phyloP scores from a whole-genome alignment of 768 basidiomycete genomes.

The Pulveroboletus sp. region DNA sequence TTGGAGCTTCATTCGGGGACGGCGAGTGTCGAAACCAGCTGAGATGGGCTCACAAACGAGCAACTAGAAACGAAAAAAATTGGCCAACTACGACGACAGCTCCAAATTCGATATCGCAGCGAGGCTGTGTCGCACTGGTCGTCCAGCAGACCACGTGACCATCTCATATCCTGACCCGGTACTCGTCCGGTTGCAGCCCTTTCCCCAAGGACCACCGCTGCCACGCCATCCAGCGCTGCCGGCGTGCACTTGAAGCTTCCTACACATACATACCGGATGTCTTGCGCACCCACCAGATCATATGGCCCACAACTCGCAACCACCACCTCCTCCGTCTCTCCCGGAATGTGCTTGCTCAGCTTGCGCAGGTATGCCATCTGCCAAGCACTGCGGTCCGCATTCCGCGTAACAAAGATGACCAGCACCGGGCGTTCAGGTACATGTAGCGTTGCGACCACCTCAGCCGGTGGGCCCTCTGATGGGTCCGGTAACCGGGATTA shows the following conservation, averaged over 20 bases:
- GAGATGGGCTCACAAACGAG: background rate
- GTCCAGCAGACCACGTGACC: slow-evolving; percentile 16
- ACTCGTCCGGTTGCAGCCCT: slow-evolving; percentile 2
- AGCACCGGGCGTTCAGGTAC: background rate
- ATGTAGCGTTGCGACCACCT: slow-evolving; percentile 5
- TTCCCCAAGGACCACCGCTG: slow-evolving; percentile 41
- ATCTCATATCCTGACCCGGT: slow-evolving; percentile 9
- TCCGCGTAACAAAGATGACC: background rate
- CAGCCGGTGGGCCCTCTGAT: slow-evolving; percentile 1
- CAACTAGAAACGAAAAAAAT: background rate
- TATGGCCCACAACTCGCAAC: slow-evolving; percentile 57
- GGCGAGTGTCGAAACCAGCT: background rate
- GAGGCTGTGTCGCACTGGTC: slow-evolving; percentile 22
- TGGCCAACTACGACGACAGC: background rate
- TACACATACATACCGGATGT: slow-evolving; percentile 12
- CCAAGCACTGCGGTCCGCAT: slow-evolving; percentile 44
- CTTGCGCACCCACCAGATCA: slow-evolving; percentile 29
- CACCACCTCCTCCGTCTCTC: slow-evolving; percentile 37
- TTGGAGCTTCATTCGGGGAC: slow-evolving; percentile 43
- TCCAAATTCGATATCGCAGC: slow-evolving; percentile 9
- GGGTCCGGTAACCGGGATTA: slow-evolving; percentile 30
- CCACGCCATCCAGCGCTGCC: slow-evolving; percentile 34
- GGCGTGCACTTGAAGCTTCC: slow-evolving; percentile 58
- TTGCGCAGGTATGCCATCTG: slow-evolving; percentile 40
- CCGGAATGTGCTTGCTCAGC: slow-evolving; percentile 21